A percentile compares a stretch with the other conserved stretches of the same genome.
These are phyloP conservation scores for Cryptomeria japonica DNA, from an alignment of 75 land plant species.

Conservation along the genomic window DNA sequence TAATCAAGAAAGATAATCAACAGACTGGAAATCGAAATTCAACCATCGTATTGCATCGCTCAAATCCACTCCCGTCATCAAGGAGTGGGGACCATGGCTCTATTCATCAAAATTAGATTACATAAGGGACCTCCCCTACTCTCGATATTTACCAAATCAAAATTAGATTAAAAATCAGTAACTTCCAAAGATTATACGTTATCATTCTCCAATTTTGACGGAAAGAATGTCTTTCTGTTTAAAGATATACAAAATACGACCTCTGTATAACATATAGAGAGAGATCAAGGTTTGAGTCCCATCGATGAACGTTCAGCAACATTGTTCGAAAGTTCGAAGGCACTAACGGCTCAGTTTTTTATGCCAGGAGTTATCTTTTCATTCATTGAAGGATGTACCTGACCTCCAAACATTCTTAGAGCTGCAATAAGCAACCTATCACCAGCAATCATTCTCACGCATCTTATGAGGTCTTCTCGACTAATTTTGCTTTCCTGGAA, in stretches of 20 bases:
- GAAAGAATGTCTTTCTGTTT: neutral
- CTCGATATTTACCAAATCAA: neutral
- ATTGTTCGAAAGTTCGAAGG: neutral
- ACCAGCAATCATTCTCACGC: slow-evolving; percentile 47
- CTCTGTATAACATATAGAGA: no score
- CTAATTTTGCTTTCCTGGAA: slow-evolving; percentile 51
- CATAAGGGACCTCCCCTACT: neutral
- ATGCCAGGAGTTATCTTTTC: neutral
- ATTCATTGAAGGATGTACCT: neutral
- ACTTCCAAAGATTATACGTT: neutral
- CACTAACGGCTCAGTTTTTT: neutral
- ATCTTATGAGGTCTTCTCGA: slow-evolving; percentile 42
- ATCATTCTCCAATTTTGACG: neutral
- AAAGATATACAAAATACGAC: neutral
- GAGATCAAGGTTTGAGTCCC: neutral
- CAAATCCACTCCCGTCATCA: neutral
- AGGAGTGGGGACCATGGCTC: neutral
- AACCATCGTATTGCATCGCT: neutral
- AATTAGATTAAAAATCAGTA: neutral
- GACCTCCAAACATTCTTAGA: slow-evolving; percentile 21
- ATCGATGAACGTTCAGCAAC: neutral
- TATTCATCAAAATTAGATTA: neutral
- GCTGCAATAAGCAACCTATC: slow-evolving; percentile 42
- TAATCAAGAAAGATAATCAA: neutral
- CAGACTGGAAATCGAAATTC: neutral